Conservation (phyloP, 148 eudicot genomes). For the Rhododendron molle region DNA sequence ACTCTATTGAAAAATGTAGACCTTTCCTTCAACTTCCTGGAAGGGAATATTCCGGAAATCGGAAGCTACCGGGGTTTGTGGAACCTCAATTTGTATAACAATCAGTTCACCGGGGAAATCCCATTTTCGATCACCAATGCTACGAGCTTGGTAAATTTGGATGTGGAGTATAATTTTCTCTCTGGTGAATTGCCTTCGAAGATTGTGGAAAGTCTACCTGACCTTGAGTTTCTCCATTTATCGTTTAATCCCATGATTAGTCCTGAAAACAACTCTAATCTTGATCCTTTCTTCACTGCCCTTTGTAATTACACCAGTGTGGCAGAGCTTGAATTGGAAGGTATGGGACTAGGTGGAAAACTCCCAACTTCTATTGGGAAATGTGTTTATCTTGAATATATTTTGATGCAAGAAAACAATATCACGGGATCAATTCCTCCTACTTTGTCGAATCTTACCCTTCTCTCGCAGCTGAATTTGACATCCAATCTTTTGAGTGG, state of each 20-base stretch:
- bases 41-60: conserved; percentile 28
- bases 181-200: conserved; percentile 34
- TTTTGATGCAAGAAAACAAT: conserved; percentile 28
- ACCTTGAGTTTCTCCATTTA: conserved; percentile 18
- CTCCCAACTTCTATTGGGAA: conserved; percentile 23
- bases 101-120: conserved; percentile 18
- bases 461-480: conserved; percentile 23
- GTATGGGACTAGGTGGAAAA: conserved; percentile 26
- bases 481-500: conserved; percentile 27
- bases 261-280: conserved; percentile 28
- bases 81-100: conserved; percentile 28
- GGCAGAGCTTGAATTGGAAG: conserved; percentile 31
- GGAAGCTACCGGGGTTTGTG: conserved; percentile 21
- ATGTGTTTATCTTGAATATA: background rate
- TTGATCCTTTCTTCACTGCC: conserved; percentile 31
- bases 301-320: conserved; percentile 19
- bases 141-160: conserved; percentile 16
- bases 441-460: conserved; percentile 17
- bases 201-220: conserved; percentile 10
- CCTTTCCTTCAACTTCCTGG: conserved; percentile 25
- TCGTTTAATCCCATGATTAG: conserved; percentile 26
- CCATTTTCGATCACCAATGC: conserved; percentile 29
- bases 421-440: conserved; percentile 30
- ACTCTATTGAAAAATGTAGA: conserved; percentile 21
- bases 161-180: conserved; percentile 25